These are phyloP conservation scores for Phytophthora rubi DNA, from an alignment of 352 stramenopile genomes.

Conservation along the genomic window DNA sequence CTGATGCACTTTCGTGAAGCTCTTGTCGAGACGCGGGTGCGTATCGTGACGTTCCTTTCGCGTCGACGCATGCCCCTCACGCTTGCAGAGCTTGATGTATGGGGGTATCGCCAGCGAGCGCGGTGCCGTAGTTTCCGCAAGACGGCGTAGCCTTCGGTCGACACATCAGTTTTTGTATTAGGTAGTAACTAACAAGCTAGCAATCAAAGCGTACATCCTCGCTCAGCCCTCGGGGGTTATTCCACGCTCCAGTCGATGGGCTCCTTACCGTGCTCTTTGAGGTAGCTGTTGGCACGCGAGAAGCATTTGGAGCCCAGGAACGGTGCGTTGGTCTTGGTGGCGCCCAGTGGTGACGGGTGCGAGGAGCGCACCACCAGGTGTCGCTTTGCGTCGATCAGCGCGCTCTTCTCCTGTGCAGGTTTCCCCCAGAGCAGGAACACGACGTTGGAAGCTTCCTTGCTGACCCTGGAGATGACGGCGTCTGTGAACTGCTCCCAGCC, in stretches of 20 bases:
- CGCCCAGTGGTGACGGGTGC: slow-evolving; percentile 95
- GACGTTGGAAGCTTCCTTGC: slow-evolving; percentile 79
- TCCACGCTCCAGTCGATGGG: slow-evolving; percentile 86
- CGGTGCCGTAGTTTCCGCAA: slow-evolving; percentile 33
- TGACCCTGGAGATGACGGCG: slow-evolving; percentile 90
- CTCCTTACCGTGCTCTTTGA: slow-evolving; percentile 77
- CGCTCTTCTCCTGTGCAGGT: slow-evolving; percentile 89
- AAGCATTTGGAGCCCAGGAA: slow-evolving; percentile 97
- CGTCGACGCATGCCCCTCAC: slow-evolving; percentile 50
- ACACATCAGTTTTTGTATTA: slow-evolving; percentile 31
- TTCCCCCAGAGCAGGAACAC: slow-evolving; percentile 99
- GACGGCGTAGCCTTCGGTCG: slow-evolving; percentile 19
- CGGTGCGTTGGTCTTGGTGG: slow-evolving; percentile 95
- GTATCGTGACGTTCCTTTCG: slow-evolving; percentile 58
- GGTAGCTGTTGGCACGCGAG: slow-evolving; percentile 82
- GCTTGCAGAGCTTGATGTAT: slow-evolving; percentile 55
- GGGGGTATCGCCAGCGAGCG: slow-evolving; percentile 48
- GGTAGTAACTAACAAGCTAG: slow-evolving; percentile 15
- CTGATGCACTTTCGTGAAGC: slow-evolving; percentile 72
- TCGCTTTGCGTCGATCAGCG: slow-evolving; percentile 77
- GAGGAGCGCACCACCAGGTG: slow-evolving; percentile 90
- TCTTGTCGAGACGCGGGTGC: slow-evolving; percentile 56
- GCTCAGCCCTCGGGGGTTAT: slow-evolving; percentile 22
- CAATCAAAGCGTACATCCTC: slow-evolving; percentile 4
- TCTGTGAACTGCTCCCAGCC: slow-evolving; percentile 99